phyloP scores from a whole-genome alignment of 148 eudicot species.

The Vaccinium darrowii region DNA sequence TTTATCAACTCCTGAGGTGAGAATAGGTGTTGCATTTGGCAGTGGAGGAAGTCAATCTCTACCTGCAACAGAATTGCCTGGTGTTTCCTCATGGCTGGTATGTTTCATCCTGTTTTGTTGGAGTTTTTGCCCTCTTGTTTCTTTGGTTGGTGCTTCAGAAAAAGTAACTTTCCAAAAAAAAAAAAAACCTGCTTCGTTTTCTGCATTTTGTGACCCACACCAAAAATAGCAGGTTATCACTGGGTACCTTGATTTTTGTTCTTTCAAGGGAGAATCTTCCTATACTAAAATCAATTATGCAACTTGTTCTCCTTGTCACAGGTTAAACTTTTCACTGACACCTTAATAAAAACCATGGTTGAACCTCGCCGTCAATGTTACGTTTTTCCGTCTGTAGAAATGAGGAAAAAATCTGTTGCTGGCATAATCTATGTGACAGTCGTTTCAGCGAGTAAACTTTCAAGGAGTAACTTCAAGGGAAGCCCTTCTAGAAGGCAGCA shows the following conservation, averaged over 20 bases:
- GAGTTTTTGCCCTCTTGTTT: too few relatives aligned
- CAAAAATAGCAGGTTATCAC: too few relatives aligned
- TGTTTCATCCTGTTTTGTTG: background rate
- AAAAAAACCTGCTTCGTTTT: too few relatives aligned
- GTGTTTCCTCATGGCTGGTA: slow-evolving; percentile 96
- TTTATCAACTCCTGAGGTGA: slow-evolving; percentile 79
- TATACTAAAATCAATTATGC: background rate
- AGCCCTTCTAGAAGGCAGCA: slow-evolving; percentile 51
- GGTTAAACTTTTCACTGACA: slow-evolving; percentile 78
- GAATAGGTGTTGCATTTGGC: slow-evolving; percentile 87
- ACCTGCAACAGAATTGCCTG: slow-evolving; percentile 94
- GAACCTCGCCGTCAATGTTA: slow-evolving; percentile 93
- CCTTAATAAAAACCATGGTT: slow-evolving; percentile 85
- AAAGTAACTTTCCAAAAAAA: too few relatives aligned
- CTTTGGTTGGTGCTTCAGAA: too few relatives aligned
- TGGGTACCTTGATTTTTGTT: too few relatives aligned
- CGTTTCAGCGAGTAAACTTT: slow-evolving; percentile 60
- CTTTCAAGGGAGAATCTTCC: too few relatives aligned
- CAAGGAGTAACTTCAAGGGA: slow-evolving; percentile 47
- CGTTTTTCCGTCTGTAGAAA: slow-evolving; percentile 64
- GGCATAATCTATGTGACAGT: slow-evolving; percentile 78
- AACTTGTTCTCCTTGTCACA: slow-evolving; percentile 24
- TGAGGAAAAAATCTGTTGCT: slow-evolving; percentile 78
- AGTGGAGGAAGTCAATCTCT: slow-evolving; percentile 85
- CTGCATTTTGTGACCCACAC: too few relatives aligned